Base-by-base conservation (phyloP, 768 basidiomycete species). In the Sarcodon sp. region DNA sequence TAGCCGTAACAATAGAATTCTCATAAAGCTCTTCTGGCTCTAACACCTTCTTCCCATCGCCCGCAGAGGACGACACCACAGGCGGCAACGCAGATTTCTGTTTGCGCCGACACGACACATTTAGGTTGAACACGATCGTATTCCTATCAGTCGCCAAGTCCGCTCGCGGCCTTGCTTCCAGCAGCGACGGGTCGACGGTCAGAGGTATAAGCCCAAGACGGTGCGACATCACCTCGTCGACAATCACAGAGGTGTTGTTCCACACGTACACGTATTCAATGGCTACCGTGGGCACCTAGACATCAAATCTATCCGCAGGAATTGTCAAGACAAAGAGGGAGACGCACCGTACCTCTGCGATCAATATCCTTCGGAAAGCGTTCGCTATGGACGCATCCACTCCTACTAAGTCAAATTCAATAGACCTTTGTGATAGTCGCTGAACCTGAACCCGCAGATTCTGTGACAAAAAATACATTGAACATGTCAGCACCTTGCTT, bases 381-480 rank as follows among this genome's bases (percentile, higher is more conserved):
- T 99, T 98, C 32, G 96, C 92, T 50, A 99, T 87, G 12, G 90
- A 87, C 0, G 96, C 88, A 61, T 99, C 94, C 31, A 97, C 85
- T 5, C 94, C 93, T 48, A 97, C 76, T 41, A 98, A 70, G 65
- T 99, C 96, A 62, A 99, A 94, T 55, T 97, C 93, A 52, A 96
- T 77, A 2, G 85, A 83, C 12, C 83, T 75, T 38, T 84, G 75
- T 0, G 92, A 94, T 34, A 93, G 67, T 38, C 87, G 75, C 51
- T 86, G 79, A 34, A 96, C 72, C 49, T 80, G 72, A 8, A 91
- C 77, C 59, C 71, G 68, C 47, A 93, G 68, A 58, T 73, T 83
- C 89, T 89, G 64, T 57, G 62, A 66, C 21, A 27, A 27, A 27
- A 27, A 27, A 27, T 3, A 27, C 21, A 4, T 27, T 3, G 69